Conservation (phyloP, 202 grass and related monocot species). For the Alloteropsis angusta region DNA sequence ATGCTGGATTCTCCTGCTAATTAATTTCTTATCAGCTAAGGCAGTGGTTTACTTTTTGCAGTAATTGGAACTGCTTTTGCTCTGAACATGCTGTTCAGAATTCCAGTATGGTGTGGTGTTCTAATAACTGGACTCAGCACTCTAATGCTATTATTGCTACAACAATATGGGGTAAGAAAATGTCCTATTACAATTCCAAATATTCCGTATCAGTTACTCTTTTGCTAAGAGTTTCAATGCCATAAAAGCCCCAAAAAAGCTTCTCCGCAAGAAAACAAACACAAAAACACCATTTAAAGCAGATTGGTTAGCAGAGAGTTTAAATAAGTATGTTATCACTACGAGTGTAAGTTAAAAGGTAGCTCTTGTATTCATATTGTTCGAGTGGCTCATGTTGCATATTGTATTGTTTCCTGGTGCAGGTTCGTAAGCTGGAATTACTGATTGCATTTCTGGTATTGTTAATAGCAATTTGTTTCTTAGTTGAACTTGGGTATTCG, state of each 20-base stretch:
- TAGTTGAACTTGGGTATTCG: constrained; percentile 77
- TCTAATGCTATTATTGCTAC: constrained; percentile 72
- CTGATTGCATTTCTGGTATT: constrained; percentile 83
- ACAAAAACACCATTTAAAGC: not conserved
- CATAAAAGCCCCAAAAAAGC: not conserved
- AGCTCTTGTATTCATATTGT: not conserved
- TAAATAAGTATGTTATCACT: not conserved
- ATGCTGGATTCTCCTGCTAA: not conserved
- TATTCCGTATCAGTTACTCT: not conserved
- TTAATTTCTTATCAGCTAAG: constrained; percentile 11
- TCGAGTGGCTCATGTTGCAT: not conserved
- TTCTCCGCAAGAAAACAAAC: not conserved
- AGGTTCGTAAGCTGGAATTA: constrained; percentile 91
- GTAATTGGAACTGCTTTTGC: constrained; percentile 99
- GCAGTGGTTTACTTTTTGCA: constrained; percentile 20
- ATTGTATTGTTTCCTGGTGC: constrained; percentile 18
- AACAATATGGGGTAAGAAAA: constrained; percentile 85
- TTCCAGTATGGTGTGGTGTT: constrained; percentile 91
- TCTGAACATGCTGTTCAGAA: constrained; percentile 90
- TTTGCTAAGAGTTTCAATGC: not conserved
- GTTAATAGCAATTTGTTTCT: constrained; percentile 84
- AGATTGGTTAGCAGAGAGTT: not conserved
- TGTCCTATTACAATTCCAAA: not conserved
- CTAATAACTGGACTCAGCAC: constrained; percentile 90
- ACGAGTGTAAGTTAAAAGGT: not conserved